These are phyloP conservation scores for Monilinia vaccinii-corymbosi DNA, from an alignment of 2,329 filamentous ascomycete species.

Conservation along the genomic window DNA sequence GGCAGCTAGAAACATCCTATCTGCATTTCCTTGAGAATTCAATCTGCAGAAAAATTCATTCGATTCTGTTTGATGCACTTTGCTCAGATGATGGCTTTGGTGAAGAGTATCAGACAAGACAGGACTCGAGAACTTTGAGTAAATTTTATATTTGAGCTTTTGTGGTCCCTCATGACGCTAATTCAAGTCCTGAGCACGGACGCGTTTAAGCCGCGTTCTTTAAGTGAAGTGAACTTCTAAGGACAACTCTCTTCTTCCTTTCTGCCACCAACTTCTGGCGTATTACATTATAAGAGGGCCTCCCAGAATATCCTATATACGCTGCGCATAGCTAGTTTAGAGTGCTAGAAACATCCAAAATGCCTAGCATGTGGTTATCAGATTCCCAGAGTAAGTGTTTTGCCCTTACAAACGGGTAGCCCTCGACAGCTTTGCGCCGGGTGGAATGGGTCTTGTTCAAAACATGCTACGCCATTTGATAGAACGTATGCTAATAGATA, in stretches of 20 bases:
- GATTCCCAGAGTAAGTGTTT: slow-evolving; percentile 77
- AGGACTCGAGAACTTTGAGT: neutral
- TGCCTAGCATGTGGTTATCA: slow-evolving; percentile 77
- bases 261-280: neutral
- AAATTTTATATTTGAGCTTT: slow-evolving; percentile 8
- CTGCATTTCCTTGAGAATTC: neutral
- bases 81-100: neutral
- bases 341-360: slow-evolving; percentile 16
- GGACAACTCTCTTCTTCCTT: slow-evolving; percentile 5
- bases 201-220: slow-evolving; percentile 6
- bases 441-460: slow-evolving; percentile 11
- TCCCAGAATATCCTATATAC: neutral
- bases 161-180: neutral
- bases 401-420: neutral
- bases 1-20: neutral
- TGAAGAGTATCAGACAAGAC: neutral
- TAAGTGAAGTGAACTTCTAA: neutral
- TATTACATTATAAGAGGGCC: neutral
- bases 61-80: neutral
- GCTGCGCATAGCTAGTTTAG: neutral
- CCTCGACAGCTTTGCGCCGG: slow-evolving; percentile 18
- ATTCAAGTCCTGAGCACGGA: slow-evolving; percentile 2
- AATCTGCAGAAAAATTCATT: neutral
- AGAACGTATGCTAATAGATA: slow-evolving; percentile 21
- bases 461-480: neutral